Base-by-base conservation (phyloP, 192 early-diverging fungal species). In the Linnemannia elongata region DNA sequence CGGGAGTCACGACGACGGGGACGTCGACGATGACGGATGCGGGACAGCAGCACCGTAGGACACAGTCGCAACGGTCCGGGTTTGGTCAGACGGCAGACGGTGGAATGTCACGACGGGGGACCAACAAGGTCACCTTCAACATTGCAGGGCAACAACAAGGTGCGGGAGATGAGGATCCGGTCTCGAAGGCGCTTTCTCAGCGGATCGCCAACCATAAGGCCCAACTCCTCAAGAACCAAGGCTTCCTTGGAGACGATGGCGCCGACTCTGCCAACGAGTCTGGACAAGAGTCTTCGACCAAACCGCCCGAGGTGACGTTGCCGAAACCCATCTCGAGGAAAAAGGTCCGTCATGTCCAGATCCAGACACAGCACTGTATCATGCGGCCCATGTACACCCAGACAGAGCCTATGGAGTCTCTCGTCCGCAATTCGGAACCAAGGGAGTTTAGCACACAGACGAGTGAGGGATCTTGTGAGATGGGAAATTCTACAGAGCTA, bases 301-400 rank as follows among this genome's bases (percentile, higher is more conserved):
- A 41, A 18, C 30, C 30, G 7, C 76, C 76, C 15, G 82, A 77
- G 3, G 60, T 86, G 4, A 52, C 35, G 8, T 55, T 86, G 7
- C 83, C 83, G 0, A 80, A 72, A 49, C 76, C 85, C 38, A 54
- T 78, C 0, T 22, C 76, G 4, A 20, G 85, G 12, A 87, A 87
- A 18, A 81, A 77, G 54, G 85, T 87, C 27, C 85, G 85, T 1
- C 85, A 87, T 60, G 85, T 87, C 69, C 85, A 87, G 60, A 87
- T 87, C 69, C 85, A 87, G 76, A 87, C 85, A 12, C 85, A 87
- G 49, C 85, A 87, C 54, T 87, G 79, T n/a, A 73, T 87, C 42
- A 78, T 78, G 79, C 85, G 85, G 12, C 85, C 85, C 45, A 81
- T 78, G 76, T 78, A 69, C 47, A 87, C 85, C 4, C 85, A 87